Base-by-base conservation (phyloP, 768 basidiomycete species). In the Leccinum variicolor region DNA sequence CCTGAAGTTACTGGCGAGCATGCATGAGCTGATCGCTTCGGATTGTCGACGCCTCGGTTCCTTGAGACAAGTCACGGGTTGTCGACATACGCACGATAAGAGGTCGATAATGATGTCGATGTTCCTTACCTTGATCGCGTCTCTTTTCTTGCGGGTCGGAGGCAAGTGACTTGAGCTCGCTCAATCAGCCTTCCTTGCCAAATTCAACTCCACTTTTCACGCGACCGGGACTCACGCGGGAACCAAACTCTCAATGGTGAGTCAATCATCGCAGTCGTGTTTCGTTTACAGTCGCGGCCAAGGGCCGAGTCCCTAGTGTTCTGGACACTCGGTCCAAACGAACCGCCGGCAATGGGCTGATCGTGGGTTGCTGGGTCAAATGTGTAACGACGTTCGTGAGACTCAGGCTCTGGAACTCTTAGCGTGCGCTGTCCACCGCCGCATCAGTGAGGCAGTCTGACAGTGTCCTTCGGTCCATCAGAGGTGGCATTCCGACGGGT, bases 21-120 rank as follows among this genome's bases (percentile, higher is more conserved):
- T 15, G 23, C 64, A 65, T 65, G 61, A 39, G 50, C 53, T 48
- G 56, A 48, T 60, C 58, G 50, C 51, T 45, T 31, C 49, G 29
- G 55, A 51, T 62, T 46, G 55, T 61, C 45, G 58, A 43, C 19
- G 19, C 48, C 17, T 21, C 39, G 21, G 56, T 56, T 54, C 47
- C 59, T 55, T 65, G 55, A 58, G 54, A 57, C 52, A 33, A 46
- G 59, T 63, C 62, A 59, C 62, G 55, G 25, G 56, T 50, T 50
- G 11, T 3, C 48, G 54, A 60, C 47, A 31, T 43, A 48, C 21
- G 13, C 14, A 17, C 43, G 33, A 54, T 55, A 56, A 50, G 45
- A 23, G 26, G 50, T 19, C n/a, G 45, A 21, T 29, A 25, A 36
- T 52, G 53, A 47, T 50, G n/a, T 33, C 31, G 34, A 36, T 17